Evolutionary conservation across 2,329 filamentous ascomycete genomes (phyloP).

Genomic region (Arthrobotrys iridis): DNA sequence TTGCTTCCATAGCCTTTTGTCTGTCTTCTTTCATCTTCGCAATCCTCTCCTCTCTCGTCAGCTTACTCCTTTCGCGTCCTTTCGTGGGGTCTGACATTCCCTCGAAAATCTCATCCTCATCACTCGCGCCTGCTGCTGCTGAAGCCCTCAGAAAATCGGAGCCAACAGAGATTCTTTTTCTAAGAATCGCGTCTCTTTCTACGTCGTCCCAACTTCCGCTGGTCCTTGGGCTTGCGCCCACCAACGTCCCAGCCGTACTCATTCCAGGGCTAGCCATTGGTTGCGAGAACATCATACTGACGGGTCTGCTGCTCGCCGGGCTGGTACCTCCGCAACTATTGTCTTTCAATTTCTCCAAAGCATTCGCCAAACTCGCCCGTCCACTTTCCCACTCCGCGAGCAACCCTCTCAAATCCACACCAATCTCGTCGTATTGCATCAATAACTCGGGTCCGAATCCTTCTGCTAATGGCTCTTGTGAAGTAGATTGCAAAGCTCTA

Average conservation of each 20-base stretch:
- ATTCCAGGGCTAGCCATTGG: conserved; percentile 66
- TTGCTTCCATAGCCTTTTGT: conserved; percentile 74
- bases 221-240: conserved; percentile 63
- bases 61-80: conserved; percentile 72
- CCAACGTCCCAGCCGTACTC: conserved; percentile 75
- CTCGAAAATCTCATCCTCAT: conserved; percentile 86
- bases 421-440: conserved; percentile 93
- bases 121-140: conserved; percentile 67
- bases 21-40: conserved; percentile 88
- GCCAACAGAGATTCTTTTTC: conserved; percentile 56
- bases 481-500: conserved; percentile 76
- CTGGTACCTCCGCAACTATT: conserved; percentile 71
- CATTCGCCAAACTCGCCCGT: conserved; percentile 80
- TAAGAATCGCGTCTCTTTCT: conserved; percentile 46
- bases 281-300: conserved; percentile 61
- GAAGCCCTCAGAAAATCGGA: conserved; percentile 66
- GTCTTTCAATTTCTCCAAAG: conserved; percentile 70
- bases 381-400: conserved; percentile 88
- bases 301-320: conserved; percentile 70
- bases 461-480: conserved; percentile 66
- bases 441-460: conserved; percentile 78
- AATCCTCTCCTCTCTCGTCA: conserved; percentile 88
- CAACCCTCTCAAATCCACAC: conserved; percentile 81
- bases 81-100: conserved; percentile 76
- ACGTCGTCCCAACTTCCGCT: conserved; percentile 54